These are phyloP conservation scores for Linnemannia hyalina DNA, from an alignment of 192 early-diverging fungal species.

Conservation along the genomic window DNA sequence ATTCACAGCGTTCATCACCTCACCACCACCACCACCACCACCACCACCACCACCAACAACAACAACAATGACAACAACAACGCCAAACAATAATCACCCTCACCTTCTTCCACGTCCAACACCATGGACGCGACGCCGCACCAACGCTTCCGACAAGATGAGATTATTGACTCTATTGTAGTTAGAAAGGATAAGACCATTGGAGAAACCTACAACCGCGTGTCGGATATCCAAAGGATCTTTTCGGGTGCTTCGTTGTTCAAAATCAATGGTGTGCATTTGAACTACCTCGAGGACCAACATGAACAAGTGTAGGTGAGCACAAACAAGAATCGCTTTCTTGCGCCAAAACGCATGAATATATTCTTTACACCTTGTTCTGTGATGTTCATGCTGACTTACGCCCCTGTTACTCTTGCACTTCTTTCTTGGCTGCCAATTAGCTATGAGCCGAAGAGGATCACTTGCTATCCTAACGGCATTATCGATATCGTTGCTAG, in stretches of 20 bases:
- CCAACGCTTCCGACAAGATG: background rate
- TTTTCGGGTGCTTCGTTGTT: background rate
- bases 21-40: no score
- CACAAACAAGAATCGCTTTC: background rate
- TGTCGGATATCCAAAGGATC: background rate
- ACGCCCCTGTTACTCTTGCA: background rate
- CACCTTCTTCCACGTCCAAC: no score
- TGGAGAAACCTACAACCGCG: background rate
- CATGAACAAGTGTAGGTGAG: background rate
- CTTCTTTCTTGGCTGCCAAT: background rate
- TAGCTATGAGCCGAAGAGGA: background rate
- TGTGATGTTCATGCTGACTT: background rate
- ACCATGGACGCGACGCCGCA: background rate
- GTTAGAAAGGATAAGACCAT: background rate
- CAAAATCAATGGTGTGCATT: background rate
- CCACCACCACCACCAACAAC: no score
- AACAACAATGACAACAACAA: no score
- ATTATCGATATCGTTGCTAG: no score
- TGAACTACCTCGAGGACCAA: background rate
- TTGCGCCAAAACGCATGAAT: background rate
- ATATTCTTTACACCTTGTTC: background rate
- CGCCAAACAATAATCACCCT: no score
- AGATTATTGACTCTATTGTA: background rate
- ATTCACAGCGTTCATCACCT: no score
- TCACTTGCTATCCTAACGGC: background rate